Percentiles rank a stretch among this genome's conserved stretches.
These are phyloP conservation scores for Thermoascus crustaceus DNA, from an alignment of 2,329 filamentous ascomycete species.

Conservation along the genomic window DNA sequence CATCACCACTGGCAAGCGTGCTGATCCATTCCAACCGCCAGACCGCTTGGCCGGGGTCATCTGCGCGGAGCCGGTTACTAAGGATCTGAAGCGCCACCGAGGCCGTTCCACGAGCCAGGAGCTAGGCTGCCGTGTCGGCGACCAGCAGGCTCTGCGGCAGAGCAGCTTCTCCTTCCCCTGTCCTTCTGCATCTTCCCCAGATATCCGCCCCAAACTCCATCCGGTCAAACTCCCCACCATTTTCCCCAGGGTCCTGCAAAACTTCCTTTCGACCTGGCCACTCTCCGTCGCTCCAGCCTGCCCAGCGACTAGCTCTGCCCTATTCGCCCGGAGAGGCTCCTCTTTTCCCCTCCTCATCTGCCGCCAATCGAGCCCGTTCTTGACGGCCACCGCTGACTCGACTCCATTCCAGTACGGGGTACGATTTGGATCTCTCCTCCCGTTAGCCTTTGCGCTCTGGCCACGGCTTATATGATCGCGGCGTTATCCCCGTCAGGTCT, in stretches of 20 bases:
- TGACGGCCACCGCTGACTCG: neutral
- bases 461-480: too few relatives aligned
- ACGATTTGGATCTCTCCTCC: too few relatives aligned
- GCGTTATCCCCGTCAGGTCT: neutral
- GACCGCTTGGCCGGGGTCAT: too few relatives aligned
- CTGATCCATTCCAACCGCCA: too few relatives aligned
- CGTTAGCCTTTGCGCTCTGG: too few relatives aligned
- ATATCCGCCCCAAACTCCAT: slow-evolving; percentile 1
- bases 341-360: neutral
- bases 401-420: slow-evolving; percentile 1
- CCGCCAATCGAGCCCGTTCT: neutral
- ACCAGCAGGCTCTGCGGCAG: too few relatives aligned
- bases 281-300: slow-evolving; percentile 1
- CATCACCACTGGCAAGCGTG: too few relatives aligned
- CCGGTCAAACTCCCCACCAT: slow-evolving; percentile 1
- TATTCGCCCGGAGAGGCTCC: neutral
- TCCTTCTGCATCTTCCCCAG: slow-evolving; percentile 1
- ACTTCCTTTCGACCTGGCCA: slow-evolving; percentile 15
- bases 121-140: too few relatives aligned
- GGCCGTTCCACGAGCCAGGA: too few relatives aligned
- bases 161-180: neutral
- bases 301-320: neutral
- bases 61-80: too few relatives aligned
- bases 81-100: too few relatives aligned
- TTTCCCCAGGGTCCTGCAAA: slow-evolving; percentile 7